Evolutionary conservation across 1,284 basidiomycete species (phyloP).

Genomic region (Pulchroboletus neoregius): DNA sequence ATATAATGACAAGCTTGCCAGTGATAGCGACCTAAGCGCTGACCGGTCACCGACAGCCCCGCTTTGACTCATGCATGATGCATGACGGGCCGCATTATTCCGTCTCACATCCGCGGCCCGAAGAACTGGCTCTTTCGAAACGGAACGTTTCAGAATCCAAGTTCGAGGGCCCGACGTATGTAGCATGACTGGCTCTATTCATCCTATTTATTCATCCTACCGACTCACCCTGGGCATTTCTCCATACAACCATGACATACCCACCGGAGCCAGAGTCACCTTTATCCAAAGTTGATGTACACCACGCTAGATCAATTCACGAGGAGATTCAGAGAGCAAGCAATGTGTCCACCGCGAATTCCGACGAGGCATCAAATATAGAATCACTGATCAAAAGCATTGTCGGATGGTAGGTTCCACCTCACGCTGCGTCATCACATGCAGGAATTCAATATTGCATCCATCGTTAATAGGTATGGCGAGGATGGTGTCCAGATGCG

Average conservation of each 20-base stretch:
- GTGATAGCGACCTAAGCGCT: too few relatives aligned
- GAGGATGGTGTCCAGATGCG: constrained; percentile 19
- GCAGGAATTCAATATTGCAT: constrained; percentile 12
- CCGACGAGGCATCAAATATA: neutral
- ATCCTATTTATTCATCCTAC: too few relatives aligned
- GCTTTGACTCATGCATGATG: too few relatives aligned
- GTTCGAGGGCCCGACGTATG: too few relatives aligned
- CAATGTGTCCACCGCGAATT: neutral
- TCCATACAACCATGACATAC: neutral
- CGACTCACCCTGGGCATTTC: too few relatives aligned
- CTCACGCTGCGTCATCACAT: neutral
- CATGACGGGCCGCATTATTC: too few relatives aligned
- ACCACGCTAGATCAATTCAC: neutral
- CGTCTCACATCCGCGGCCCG: too few relatives aligned
- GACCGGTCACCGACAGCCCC: too few relatives aligned
- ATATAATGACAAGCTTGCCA: too few relatives aligned
- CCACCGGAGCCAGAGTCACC: neutral
- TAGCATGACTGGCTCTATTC: too few relatives aligned
- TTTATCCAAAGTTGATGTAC: neutral
- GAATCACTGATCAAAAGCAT: constrained; percentile 12
- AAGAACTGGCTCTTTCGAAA: too few relatives aligned
- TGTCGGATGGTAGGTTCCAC: constrained; percentile 10
- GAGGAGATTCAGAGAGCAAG: neutral
- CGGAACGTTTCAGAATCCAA: too few relatives aligned
- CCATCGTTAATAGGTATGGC: constrained; percentile 33